Evolutionary conservation across 352 stramenopile genomes (phyloP), one percentile per base, ranked within the genome.

Genomic region (Globisporangium spiculum): DNA sequence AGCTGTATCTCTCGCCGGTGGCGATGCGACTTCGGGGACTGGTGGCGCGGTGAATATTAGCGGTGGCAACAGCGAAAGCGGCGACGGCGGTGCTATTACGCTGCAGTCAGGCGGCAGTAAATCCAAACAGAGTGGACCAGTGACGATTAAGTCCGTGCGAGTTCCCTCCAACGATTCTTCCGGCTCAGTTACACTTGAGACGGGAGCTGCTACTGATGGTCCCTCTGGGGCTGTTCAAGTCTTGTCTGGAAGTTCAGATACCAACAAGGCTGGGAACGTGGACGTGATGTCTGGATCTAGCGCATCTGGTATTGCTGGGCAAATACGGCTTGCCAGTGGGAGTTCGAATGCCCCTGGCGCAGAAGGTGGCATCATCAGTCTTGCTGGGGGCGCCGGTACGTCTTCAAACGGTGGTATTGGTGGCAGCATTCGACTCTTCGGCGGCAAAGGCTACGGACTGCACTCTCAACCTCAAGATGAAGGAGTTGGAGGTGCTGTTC

Each of bases 361-460:
- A 59, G 58, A 46, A 6, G 79, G 77, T 20, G 79, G 79, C 30
- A 46, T 52, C 38, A 67, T 90, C 52, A 66, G 68, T 14, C 64
- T 90, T 58, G 66, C 18, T 27, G 79, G 69, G n/a, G 83, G 83
- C 53, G 73, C 70, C 30, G 81, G 83, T 38, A 50, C 70, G 50
- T 86, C 81, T 22, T 69, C 73, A 54, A 81, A 89, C 62, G 82
- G 80, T 32, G 81, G 81, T 56, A 59, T 66, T 70, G 81, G 81
- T 26, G 81, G 81, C 38, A 76, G 68, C 50, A 69, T 87, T 60
- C 36, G 36, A 24, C 76, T 89, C 55, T 62, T 63, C 67, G 81
- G 76, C 70, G 78, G 78, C 24, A 66, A 55, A 64, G 78, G 70
- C 7, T 65, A 76, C 32, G 76, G 74, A 27, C 41, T 82, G 63